Evolutionary conservation across 2,329 filamentous ascomycete species (phyloP).

Genomic region (Thielaviopsis euricoi): DNA sequence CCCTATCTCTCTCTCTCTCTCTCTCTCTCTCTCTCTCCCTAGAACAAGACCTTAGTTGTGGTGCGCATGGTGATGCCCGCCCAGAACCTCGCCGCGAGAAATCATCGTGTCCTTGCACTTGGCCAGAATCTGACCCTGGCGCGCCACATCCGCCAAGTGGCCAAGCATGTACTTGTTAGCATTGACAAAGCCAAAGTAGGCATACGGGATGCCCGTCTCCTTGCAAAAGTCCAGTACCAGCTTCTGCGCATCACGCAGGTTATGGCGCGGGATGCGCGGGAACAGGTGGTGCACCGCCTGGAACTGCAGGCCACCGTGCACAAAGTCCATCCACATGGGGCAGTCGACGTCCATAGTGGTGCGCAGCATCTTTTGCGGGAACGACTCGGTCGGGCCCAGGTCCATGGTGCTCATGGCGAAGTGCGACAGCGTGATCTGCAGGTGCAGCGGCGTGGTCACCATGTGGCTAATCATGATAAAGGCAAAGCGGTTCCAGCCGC

Average conservation of each 20-base stretch:
- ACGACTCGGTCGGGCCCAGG: slow-evolving; percentile 68
- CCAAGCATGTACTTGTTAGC: slow-evolving; percentile 70
- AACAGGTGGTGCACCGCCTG: slow-evolving; percentile 79
- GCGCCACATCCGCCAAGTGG: slow-evolving; percentile 59
- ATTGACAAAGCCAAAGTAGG: slow-evolving; percentile 68
- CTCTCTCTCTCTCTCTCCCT: too few species aligned
- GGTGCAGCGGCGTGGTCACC: slow-evolving; percentile 64
- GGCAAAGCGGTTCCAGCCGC: slow-evolving; percentile 48
- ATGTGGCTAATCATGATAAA: slow-evolving; percentile 72
- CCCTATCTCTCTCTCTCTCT: too few species aligned
- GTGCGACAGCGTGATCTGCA: slow-evolving; percentile 82
- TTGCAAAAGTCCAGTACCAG: slow-evolving; percentile 67
- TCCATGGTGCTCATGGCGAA: slow-evolving; percentile 89
- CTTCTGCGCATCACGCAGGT: slow-evolving; percentile 57
- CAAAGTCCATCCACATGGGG: slow-evolving; percentile 72
- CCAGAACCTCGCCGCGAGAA: slow-evolving; percentile 9
- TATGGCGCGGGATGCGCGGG: slow-evolving; percentile 70
- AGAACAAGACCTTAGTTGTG: slow-evolving; percentile 10
- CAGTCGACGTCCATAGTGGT: slow-evolving; percentile 92
- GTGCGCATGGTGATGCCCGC: slow-evolving; percentile 11
- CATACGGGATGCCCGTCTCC: slow-evolving; percentile 71
- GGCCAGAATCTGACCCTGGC: slow-evolving; percentile 59
- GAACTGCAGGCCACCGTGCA: slow-evolving; percentile 80
- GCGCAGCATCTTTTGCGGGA: slow-evolving; percentile 77
- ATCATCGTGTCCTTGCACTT: slow-evolving; percentile 44